Evolutionary conservation across 1,284 basidiomycete genomes (phyloP).

Genomic region (Apiotrichum akiyoshidainum): DNA sequence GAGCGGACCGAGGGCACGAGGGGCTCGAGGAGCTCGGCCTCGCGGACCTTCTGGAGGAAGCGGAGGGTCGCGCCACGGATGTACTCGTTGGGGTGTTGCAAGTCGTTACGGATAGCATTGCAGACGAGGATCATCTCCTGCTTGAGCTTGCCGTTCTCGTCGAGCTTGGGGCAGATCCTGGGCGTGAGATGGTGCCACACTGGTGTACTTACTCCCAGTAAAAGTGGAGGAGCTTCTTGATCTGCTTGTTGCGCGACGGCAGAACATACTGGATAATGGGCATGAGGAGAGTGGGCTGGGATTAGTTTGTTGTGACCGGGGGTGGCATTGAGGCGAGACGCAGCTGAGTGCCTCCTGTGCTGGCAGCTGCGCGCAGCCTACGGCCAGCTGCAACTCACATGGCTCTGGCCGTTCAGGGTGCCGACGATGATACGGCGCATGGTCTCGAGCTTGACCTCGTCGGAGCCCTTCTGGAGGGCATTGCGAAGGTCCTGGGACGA

Average conservation of each 20-base stretch:
- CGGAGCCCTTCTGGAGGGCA: constrained; percentile 83
- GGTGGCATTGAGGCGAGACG: neutral
- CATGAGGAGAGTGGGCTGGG: constrained; percentile 85
- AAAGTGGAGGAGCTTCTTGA: constrained; percentile 98
- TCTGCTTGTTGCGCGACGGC: constrained; percentile 90
- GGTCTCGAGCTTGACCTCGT: constrained; percentile 96
- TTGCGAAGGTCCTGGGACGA: constrained; percentile 78
- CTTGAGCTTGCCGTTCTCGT: constrained; percentile 95
- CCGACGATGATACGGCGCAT: constrained; percentile 92
- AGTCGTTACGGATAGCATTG: constrained; percentile 95
- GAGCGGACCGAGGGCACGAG: constrained; percentile 88
- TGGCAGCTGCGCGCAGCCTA: neutral
- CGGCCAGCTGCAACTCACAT: constrained; percentile 49
- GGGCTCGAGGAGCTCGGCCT: constrained; percentile 91
- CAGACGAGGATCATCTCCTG: constrained; percentile 99
- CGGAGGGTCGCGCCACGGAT: constrained; percentile 95
- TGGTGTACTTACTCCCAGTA: constrained; percentile 77
- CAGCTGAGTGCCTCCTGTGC: neutral
- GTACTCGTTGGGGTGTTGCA: constrained; percentile 99
- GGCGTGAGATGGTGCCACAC: neutral
- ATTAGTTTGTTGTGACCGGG: neutral
- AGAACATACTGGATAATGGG: constrained; percentile 97
- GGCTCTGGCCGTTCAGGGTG: constrained; percentile 89
- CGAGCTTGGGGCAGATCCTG: constrained; percentile 90
- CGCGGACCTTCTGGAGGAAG: constrained; percentile 93